Evolutionary conservation across 2,329 filamentous ascomycete species (phyloP), one percentile per base, ranked within the genome.

Genomic region (Neopestalotiopsis clavispora): DNA sequence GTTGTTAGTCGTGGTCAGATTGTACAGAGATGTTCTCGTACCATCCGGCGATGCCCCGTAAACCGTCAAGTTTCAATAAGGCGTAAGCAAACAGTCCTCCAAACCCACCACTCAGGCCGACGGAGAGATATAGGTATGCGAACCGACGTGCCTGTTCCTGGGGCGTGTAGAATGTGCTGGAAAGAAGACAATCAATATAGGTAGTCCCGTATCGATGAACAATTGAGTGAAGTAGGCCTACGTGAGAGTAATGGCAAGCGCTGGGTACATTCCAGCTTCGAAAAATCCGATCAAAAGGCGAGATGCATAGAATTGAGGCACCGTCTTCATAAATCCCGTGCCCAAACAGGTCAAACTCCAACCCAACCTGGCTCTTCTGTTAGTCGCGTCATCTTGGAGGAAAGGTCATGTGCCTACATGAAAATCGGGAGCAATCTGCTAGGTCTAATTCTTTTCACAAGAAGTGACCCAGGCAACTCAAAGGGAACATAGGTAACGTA

Each of bases 31-130:
- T 32, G 23, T 17, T 28, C 13, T 34, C 57, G 34, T 62, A 62
- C 66, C 66, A 68, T 30, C 66, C 66, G 13, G 66, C 32, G 42
- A 65, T 64, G 28, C 66, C 66, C 23, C 42, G 66, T 28, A 42
- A 34, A 17, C 66, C 66, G 34, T 68, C 66, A 10, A 68, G 66
- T 17, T 68, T 62, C 13, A 68, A 32, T 7, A 68, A 59, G 3
- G 66, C 66, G 34, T 63, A 68, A n/a, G 66, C 66, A 28, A 68
- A 68, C 6, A 68, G 59, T n/a, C 66, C 66, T n/a, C 66, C 66
- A 62, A 68, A 68, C 13, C 66, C 66, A 20, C 66, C 66, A 23
- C 59, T 52, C 7, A 68, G 23, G n/a, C 66, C 66, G 6, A 68
- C 60, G 13, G 58, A 63, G 3, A 68, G 38, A 34, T 68, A 65